Evolutionary conservation across 2,329 filamentous ascomycete genomes (phyloP).

Genomic region (Arthrobotrys pseudoclavata): DNA sequence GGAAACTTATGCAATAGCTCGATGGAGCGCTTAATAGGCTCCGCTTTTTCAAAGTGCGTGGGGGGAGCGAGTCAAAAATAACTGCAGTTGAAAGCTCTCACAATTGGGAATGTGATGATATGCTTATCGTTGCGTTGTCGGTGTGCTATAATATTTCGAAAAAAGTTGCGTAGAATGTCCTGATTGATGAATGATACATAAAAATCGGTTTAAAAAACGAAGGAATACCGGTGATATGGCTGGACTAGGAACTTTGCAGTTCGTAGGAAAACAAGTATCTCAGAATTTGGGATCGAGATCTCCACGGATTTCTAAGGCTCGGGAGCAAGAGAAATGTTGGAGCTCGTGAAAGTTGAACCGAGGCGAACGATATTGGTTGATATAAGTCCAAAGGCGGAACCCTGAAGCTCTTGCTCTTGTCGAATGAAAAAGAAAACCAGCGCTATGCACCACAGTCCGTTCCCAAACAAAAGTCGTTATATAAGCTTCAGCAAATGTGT

Average conservation of each 20-base stretch:
- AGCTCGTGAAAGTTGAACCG: conserved; percentile 25
- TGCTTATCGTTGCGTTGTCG: conserved; percentile 47
- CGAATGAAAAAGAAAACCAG: conserved; percentile 59
- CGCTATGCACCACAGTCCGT: conserved; percentile 60
- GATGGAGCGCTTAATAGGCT: conserved; percentile 24
- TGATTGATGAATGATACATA: conserved; percentile 59
- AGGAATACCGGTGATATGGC: conserved; percentile 7
- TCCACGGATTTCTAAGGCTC: conserved; percentile 14
- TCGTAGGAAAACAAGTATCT: conserved; percentile 4
- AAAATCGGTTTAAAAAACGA: conserved; percentile 37
- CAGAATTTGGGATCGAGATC: neutral
- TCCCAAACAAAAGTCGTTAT: conserved; percentile 59
- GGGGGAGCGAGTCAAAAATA: conserved; percentile 24
- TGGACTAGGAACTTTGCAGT: neutral
- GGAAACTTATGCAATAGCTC: conserved; percentile 51
- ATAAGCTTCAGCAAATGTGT: conserved; percentile 56
- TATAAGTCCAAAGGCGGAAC: conserved; percentile 41
- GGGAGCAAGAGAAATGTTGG: conserved; percentile 26
- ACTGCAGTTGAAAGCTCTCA: conserved; percentile 27
- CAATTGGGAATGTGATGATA: conserved; percentile 39
- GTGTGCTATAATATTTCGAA: conserved; percentile 60
- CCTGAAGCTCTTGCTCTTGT: conserved; percentile 42
- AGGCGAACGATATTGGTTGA: conserved; percentile 46
- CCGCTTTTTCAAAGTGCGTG: conserved; percentile 9
- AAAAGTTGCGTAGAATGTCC: conserved; percentile 49